Evolutionary conservation across 2,329 filamentous ascomycete genomes (phyloP), one percentile per base, ranked within the genome.

Genomic region (Pseudogymnoascus sp.): DNA sequence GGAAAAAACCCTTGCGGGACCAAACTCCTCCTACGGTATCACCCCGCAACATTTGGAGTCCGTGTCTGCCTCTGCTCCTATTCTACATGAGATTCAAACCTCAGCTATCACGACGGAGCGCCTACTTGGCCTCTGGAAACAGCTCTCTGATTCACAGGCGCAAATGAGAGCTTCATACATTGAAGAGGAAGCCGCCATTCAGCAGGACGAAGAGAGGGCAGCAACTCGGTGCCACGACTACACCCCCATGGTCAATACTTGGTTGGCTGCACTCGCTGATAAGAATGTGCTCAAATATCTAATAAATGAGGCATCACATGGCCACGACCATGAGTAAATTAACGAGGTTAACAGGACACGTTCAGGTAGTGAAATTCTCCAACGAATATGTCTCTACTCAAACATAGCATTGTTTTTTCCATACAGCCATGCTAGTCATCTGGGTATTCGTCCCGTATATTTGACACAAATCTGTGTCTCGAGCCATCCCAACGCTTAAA

Each of bases 401-500:
- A 33, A 33, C 30, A 55, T 33, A 33, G n/a, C n/a, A 55, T 22
- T 55, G 5, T 14, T 60, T 25, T 39, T 23, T 12, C 33, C 58
- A 39, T 60, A 28, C 58, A 60, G 8, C 58, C 38, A 55, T 33
- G 36, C 66, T 67, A 96, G 75, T 95, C 91, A 71, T 96, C 89
- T 0, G 93, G 93, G 74, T 92, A 97, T 70, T 92, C 86, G 68
- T 95, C 90, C 68, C 76, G 76, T 61, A 90, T 79, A 73, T 97
- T 97, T 68, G 91, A 96, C 33, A 96, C 81, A 76, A 97, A 99
- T 3, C 76, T 79, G 67, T 84, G 84, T 0, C 75, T 79, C 35
- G 77, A 77, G 4, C 73, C 71, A 74, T 97, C 90, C 80, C 92
- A 97, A 42, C 91, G 81, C 74, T 91, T 95, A 74, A 99, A 97